Percentiles rank a stretch among this genome's conserved stretches.
Evolutionary conservation across 345 rosid genomes (phyloP).

Genomic region (Populus ilicifolia): DNA sequence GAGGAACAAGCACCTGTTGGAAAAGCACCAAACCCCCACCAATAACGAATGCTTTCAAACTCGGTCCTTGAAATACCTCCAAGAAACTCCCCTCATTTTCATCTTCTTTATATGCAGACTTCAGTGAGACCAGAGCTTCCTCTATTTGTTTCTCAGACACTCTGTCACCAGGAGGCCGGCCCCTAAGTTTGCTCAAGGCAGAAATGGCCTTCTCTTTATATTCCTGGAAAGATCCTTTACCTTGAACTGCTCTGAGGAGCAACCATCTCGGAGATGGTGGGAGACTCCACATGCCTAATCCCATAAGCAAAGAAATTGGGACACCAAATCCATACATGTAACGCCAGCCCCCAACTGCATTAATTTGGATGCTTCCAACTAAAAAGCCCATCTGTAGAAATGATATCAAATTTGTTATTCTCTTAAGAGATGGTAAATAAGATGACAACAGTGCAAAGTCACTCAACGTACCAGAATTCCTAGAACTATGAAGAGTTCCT

Average conservation of each 20-base stretch:
- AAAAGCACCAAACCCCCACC: conserved; percentile 95
- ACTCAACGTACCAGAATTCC: conserved; percentile 74
- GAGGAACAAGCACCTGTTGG: conserved; percentile 64
- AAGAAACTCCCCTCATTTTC: conserved; percentile 66
- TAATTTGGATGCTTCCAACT: conserved; percentile 79
- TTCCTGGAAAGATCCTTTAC: conserved; percentile 66
- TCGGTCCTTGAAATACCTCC: conserved; percentile 86
- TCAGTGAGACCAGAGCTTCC: conserved; percentile 57
- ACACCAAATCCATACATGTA: conserved; percentile 79
- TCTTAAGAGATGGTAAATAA: background rate
- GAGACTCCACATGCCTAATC: conserved; percentile 84
- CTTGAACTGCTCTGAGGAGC: conserved; percentile 86
- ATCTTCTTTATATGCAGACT: conserved; percentile 57
- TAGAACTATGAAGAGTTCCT: conserved; percentile 84
- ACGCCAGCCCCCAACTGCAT: conserved; percentile 90
- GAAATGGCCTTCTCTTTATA: conserved; percentile 71
- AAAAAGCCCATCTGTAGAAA: conserved; percentile 69
- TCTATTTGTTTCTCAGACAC: conserved; percentile 70
- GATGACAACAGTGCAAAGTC: background rate
- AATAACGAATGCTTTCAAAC: conserved; percentile 85
- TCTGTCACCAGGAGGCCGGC: conserved; percentile 67
- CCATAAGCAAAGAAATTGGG: conserved; percentile 74
- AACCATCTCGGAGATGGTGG: conserved; percentile 98
- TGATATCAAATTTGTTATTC: background rate
- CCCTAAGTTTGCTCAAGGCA: conserved; percentile 77